phyloP scores from a whole-genome alignment of 1,284 basidiomycete genomes.

The Phenoliferia sp. region DNA sequence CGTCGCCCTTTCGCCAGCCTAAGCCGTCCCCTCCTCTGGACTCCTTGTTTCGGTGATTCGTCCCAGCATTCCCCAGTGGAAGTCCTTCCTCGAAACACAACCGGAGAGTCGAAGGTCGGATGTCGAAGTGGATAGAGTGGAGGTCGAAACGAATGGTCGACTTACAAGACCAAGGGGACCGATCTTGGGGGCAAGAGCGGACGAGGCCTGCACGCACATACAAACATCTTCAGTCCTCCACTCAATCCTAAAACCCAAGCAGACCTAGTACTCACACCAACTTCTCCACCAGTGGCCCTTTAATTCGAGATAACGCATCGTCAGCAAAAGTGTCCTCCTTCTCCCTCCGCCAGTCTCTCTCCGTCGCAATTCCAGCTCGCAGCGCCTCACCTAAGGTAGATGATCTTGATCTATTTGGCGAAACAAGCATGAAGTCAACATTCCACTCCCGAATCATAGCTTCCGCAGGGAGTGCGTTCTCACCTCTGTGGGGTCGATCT shows the following conservation, averaged over 20 bases:
- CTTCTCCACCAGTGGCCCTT: slow-evolving; percentile 96
- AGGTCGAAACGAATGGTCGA: slow-evolving; percentile 23
- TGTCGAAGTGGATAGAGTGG: neutral
- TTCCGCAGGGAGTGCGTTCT: slow-evolving; percentile 55
- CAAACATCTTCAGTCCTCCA: neutral
- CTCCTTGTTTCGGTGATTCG: too few relatives aligned
- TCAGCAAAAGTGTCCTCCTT: neutral
- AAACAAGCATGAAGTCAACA: neutral
- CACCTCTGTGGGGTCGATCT: slow-evolving; percentile 64
- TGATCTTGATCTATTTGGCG: slow-evolving; percentile 5
- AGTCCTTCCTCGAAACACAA: neutral
- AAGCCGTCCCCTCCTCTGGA: too few relatives aligned
- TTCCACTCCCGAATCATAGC: slow-evolving; percentile 52
- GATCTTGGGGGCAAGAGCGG: slow-evolving; percentile 98
- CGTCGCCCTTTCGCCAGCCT: neutral
- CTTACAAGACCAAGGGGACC: slow-evolving; percentile 98
- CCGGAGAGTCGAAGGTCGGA: neutral
- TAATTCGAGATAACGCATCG: neutral
- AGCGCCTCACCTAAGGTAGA: neutral
- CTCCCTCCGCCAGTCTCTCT: neutral
- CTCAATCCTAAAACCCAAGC: neutral
- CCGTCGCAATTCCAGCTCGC: neutral
- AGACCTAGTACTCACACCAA: slow-evolving; percentile 56
- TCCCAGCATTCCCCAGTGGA: neutral
- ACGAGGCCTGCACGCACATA: slow-evolving; percentile 56